phyloP scores from a whole-genome alignment of 768 basidiomycete species.

The Russula earlei region DNA sequence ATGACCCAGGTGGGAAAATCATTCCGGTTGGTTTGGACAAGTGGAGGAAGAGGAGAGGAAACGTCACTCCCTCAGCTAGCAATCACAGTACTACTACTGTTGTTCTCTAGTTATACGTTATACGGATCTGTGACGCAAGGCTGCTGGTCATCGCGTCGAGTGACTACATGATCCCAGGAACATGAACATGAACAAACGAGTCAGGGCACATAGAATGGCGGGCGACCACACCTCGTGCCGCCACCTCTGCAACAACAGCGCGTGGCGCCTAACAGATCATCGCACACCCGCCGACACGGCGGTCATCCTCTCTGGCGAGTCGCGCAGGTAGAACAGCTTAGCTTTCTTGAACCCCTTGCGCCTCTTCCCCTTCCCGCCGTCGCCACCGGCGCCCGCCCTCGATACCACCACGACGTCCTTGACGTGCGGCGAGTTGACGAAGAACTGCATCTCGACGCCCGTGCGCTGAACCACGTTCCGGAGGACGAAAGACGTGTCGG shows the following conservation, averaged over 20 bases:
- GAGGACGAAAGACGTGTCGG: conserved; percentile 80
- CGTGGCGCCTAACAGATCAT: conserved; percentile 9
- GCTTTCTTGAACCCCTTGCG: conserved; percentile 58
- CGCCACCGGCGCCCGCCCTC: neutral
- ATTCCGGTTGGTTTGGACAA: too few relatives aligned
- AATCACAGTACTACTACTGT: too few relatives aligned
- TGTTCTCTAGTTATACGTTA: too few relatives aligned
- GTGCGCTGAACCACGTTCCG: conserved; percentile 87
- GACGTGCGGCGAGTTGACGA: conserved; percentile 75
- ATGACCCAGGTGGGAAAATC: too few relatives aligned
- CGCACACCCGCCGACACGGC: conserved; percentile 47
- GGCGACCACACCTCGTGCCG: neutral
- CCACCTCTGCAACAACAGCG: neutral
- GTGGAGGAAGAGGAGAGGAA: too few relatives aligned
- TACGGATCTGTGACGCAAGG: neutral
- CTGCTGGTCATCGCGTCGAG: neutral
- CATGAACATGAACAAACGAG: neutral
- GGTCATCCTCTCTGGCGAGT: conserved; percentile 80
- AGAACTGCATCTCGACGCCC: conserved; percentile 91
- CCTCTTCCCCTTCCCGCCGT: conserved; percentile 8
- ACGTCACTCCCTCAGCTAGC: too few relatives aligned
- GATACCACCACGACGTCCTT: conserved; percentile 74
- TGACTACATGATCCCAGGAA: neutral
- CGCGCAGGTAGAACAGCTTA: conserved; percentile 75
- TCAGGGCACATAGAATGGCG: neutral